Conservation (phyloP, 2,329 filamentous ascomycete genomes). For the Orbilia brochopaga region DNA sequence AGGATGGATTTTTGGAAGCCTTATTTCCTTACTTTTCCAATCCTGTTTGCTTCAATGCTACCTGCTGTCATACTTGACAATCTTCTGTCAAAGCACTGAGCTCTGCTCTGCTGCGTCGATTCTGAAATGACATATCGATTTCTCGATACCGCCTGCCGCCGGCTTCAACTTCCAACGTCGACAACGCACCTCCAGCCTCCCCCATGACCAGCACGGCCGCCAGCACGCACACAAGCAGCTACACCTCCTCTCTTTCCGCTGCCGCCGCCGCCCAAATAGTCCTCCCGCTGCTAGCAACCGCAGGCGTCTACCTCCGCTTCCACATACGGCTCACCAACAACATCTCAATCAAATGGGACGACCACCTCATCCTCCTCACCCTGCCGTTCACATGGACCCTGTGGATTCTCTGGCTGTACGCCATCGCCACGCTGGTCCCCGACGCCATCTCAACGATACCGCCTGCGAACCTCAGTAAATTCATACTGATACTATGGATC, state of each 20-base stretch:
- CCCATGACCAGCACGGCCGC: no score
- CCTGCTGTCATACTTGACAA: no score
- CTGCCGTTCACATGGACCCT: slow-evolving; percentile 39
- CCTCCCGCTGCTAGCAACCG: slow-evolving; percentile 36
- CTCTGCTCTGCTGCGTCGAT: no score
- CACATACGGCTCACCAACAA: slow-evolving; percentile 27
- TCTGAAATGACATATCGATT: no score
- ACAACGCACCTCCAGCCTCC: no score
- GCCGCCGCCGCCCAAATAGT: slow-evolving; percentile 31
- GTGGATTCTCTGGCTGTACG: slow-evolving; percentile 39
- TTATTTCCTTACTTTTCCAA: no score
- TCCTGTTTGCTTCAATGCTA: no score
- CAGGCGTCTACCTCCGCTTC: slow-evolving; percentile 34
- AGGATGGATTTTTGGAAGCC: no score
- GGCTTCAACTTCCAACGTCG: slow-evolving; percentile 8
- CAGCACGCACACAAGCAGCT: background rate
- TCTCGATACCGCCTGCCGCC: no score
- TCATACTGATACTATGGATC: slow-evolving; percentile 35
- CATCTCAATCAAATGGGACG: slow-evolving; percentile 45
- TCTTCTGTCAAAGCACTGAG: no score
- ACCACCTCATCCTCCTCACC: slow-evolving; percentile 36
- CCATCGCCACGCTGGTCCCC: slow-evolving; percentile 20
- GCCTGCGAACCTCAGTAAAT: slow-evolving; percentile 8
- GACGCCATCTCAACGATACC: slow-evolving; percentile 25
- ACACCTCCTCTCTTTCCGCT: slow-evolving; percentile 36